Evolutionary conservation across 768 basidiomycete species (phyloP).

Genomic region (Tricholoma sp.): DNA sequence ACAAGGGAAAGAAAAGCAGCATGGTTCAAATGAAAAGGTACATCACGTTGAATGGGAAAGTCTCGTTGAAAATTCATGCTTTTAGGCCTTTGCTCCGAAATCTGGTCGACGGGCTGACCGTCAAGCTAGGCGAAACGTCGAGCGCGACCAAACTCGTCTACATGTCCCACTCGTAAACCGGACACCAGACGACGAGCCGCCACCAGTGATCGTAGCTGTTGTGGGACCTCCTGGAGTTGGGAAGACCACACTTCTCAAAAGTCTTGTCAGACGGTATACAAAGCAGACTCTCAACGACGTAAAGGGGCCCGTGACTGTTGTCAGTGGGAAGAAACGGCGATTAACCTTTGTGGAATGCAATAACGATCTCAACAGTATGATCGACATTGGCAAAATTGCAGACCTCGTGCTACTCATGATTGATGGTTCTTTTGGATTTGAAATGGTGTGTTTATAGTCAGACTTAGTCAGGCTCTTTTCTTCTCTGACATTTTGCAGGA

Average conservation of each 20-base stretch:
- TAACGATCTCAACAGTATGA: constrained; percentile 97
- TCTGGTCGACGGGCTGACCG: constrained; percentile 87
- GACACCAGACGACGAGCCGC: constrained; percentile 86
- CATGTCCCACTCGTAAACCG: constrained; percentile 96
- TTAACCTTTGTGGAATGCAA: constrained; percentile 98
- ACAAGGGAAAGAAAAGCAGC: constrained; percentile 63
- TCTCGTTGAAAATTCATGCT: neutral
- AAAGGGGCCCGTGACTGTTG: constrained; percentile 91
- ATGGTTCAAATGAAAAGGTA: constrained; percentile 88
- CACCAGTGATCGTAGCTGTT: constrained; percentile 90
- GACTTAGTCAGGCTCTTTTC: neutral
- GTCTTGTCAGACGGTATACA: constrained; percentile 85
- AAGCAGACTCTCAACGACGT: constrained; percentile 90
- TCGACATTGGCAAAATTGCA: constrained; percentile 95
- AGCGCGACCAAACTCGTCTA: constrained; percentile 89
- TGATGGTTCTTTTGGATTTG: constrained; percentile 96
- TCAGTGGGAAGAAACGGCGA: constrained; percentile 87
- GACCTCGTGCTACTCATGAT: constrained; percentile 97
- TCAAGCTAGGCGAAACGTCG: constrained; percentile 86
- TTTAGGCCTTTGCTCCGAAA: constrained; percentile 85
- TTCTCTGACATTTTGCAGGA: constrained; percentile 48
- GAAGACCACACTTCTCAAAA: constrained; percentile 90
- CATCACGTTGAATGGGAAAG: neutral
- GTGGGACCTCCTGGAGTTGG: constrained; percentile 97
- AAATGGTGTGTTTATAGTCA: constrained; percentile 72